These are phyloP conservation scores for Aspergillus funiculosus DNA, from an alignment of 495 filamentous ascomycete species.

Conservation along the genomic window DNA sequence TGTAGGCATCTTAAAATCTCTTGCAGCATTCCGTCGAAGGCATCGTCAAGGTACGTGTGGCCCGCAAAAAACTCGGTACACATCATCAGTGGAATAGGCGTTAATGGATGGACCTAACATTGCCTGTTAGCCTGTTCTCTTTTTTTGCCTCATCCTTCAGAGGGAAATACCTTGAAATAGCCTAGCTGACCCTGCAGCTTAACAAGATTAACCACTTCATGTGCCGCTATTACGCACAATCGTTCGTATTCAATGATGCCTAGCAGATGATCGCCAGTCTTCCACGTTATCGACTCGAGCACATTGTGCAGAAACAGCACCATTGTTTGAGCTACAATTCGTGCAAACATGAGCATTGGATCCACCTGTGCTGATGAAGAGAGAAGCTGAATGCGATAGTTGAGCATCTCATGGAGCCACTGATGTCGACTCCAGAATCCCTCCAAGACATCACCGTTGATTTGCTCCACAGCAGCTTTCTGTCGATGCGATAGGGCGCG, in stretches of 20 bases:
- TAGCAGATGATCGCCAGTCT: conserved; percentile 20
- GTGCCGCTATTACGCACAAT: conserved; percentile 20
- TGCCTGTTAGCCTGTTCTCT: background rate
- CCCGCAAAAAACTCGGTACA: conserved; percentile 22
- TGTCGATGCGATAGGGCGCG: conserved; percentile 42
- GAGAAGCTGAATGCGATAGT: conserved; percentile 26
- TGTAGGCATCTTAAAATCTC: conserved; percentile 21
- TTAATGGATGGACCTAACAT: conserved; percentile 23
- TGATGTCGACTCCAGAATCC: conserved; percentile 46
- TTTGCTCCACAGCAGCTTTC: conserved; percentile 23
- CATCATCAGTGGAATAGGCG: conserved; percentile 23
- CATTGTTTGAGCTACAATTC: conserved; percentile 41
- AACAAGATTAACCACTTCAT: conserved; percentile 19
- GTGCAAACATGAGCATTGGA: conserved; percentile 39
- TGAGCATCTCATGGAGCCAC: conserved; percentile 43
- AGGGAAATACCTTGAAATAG: conserved; percentile 17
- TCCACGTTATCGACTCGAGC: conserved; percentile 23
- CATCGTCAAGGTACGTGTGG: conserved; percentile 17
- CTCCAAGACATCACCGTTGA: conserved; percentile 18
- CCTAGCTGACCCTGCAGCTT: conserved; percentile 22
- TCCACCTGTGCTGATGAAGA: conserved; percentile 29
- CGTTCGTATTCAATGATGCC: conserved; percentile 22
- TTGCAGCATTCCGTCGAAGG: conserved; percentile 20
- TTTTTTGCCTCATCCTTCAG: background rate
- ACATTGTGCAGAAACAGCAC: conserved; percentile 31